These are phyloP conservation scores for Coemansia aciculifera DNA, from an alignment of 192 early-diverging fungal genomes.

Conservation along the genomic window DNA sequence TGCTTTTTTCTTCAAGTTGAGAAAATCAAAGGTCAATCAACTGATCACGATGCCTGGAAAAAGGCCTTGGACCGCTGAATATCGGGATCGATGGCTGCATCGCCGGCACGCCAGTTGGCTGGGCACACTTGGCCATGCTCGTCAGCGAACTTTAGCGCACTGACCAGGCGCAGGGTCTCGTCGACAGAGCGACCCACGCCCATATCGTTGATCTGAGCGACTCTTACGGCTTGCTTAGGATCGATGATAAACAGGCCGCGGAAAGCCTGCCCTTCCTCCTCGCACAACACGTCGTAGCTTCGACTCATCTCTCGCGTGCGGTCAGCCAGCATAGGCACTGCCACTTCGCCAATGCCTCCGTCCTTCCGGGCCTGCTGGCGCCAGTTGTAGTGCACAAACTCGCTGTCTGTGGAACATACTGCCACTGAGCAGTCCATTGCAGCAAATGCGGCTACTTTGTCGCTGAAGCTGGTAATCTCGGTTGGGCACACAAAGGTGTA, in stretches of 20 bases:
- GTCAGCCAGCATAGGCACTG: conserved; percentile 80
- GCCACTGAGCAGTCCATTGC: conserved; percentile 65
- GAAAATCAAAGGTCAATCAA: background rate
- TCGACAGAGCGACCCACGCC: conserved; percentile 77
- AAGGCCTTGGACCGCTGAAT: conserved; percentile 11
- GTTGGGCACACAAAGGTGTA: conserved; percentile 80
- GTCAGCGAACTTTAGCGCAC: conserved; percentile 81
- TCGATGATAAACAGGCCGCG: conserved; percentile 84
- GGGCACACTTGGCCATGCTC: conserved; percentile 74
- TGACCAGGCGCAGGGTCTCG: conserved; percentile 77
- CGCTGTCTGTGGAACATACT: conserved; percentile 66
- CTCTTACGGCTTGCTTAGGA: conserved; percentile 69
- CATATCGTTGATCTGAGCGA: conserved; percentile 76
- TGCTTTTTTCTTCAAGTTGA: background rate
- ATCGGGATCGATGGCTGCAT: conserved; percentile 5
- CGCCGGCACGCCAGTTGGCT: conserved; percentile 73
- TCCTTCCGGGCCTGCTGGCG: conserved; percentile 64
- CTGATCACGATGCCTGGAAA: conserved; percentile 6
- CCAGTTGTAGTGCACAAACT: conserved; percentile 84
- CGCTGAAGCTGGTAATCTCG: conserved; percentile 78
- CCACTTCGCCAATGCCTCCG: conserved; percentile 80
- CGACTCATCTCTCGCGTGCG: conserved; percentile 67
- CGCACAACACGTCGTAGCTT: conserved; percentile 74
- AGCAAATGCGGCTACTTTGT: conserved; percentile 69
- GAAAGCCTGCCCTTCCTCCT: conserved; percentile 69